Evolutionary conservation across 768 basidiomycete species (phyloP), one percentile per base, ranked within the genome.

Genomic region (Pilatotrama ljubarskyi): DNA sequence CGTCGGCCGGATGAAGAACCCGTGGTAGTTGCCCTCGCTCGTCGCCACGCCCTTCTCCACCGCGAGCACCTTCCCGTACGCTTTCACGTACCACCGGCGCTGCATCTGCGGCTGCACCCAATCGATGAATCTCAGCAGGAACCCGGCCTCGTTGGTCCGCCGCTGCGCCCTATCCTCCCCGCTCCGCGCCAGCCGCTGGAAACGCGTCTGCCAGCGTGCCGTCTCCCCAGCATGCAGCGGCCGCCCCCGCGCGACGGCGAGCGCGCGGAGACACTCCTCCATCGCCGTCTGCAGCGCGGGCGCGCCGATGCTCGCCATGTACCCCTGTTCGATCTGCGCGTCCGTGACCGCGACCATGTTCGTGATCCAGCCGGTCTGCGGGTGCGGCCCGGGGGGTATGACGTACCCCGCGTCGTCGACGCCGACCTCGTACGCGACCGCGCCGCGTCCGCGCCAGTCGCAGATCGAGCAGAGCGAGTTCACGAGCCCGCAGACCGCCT

Each of bases 401-500:
- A 53, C 35, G 38, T 51, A 51, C 41, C 68, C 72, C 9, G 63
- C 26, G n/a, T 61, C 62, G 53, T 74, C 69, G 24, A 70, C 66
- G 22, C 66, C 62, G 38, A 55, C 18, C 38, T 71, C 66, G 46
- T 54, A 24, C 41, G 68, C 61, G 50, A 74, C 69, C n/a, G 73
- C 75, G 43, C 68, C 77, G 58, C 72, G 69, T 44, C 79, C 79
- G 14, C 73, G 66, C 76, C 76, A 82, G 63, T 78, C 77, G 63
- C 81, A 82, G 11, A 82, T 69, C 0, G 82, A 76, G 51, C 72
- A 75, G 37, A 77, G 74, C 14, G 82, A 74, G 53, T 77, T 78
- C 46, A 70, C 75, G n/a, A 81, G 63, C 17, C 81, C 81, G 59
- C 80, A 81, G 14, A 80, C 71, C 0, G 80, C 81, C 59, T 82